These are phyloP conservation scores for Blastocystis sp. DNA, from an alignment of 352 stramenopile genomes.

Conservation along the genomic window DNA sequence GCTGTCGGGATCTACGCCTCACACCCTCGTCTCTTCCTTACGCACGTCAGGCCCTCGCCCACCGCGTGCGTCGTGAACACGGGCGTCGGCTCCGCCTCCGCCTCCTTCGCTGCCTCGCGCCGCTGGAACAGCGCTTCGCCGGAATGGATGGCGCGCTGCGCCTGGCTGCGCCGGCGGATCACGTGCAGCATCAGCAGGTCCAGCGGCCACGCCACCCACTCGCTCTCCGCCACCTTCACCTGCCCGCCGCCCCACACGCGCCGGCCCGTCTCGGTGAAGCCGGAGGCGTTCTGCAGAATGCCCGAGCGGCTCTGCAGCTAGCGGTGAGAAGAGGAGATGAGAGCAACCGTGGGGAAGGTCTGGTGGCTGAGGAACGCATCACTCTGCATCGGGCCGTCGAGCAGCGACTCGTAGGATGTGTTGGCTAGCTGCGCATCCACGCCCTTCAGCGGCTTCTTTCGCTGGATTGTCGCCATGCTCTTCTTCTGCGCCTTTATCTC, in stretches of 20 bases:
- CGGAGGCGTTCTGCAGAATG: slow-evolving; percentile 47
- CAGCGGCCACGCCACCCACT: slow-evolving; percentile 47
- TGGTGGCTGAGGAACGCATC: not conserved
- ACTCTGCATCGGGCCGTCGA: not conserved
- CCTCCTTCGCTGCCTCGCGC: not conserved
- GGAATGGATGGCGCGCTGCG: not conserved
- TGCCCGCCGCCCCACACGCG: slow-evolving; percentile 61
- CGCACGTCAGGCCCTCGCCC: slow-evolving; percentile 32
- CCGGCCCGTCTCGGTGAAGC: slow-evolving; percentile 9
- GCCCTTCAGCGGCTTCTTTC: too few relatives aligned
- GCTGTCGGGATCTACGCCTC: not conserved
- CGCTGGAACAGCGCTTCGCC: not conserved
- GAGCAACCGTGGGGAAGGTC: not conserved
- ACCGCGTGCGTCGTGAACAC: slow-evolving; percentile 23
- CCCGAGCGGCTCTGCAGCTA: not conserved
- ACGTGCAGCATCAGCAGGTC: slow-evolving; percentile 53
- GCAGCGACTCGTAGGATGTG: not conserved
- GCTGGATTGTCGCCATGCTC: too few relatives aligned
- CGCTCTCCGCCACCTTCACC: slow-evolving; percentile 33
- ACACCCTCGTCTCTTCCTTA: not conserved
- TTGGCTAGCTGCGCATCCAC: not conserved
- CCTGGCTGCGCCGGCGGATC: not conserved
- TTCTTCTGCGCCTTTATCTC: not conserved
- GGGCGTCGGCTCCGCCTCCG: not conserved
- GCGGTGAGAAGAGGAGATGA: not conserved